Evolutionary conservation across 2,329 filamentous ascomycete species (phyloP), one percentile per base, ranked within the genome.

Genomic region (Apiospora kogelbergensis): DNA sequence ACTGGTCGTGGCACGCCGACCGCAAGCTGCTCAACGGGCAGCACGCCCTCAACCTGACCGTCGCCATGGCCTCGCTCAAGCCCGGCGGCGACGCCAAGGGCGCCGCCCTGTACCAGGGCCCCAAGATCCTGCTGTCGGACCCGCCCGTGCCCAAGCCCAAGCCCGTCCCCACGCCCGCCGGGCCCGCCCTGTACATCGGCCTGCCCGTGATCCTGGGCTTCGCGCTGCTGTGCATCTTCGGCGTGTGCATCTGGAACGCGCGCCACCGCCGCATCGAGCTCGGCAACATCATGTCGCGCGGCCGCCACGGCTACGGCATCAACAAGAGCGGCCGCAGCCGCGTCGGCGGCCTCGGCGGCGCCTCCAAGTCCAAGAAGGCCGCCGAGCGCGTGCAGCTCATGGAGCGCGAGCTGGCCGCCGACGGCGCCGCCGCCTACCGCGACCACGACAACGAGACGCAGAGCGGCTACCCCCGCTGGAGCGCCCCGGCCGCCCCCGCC

Each of bases 171-270:
- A 41, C 77, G 6, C 80, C 82, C 20, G 74, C 76, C 37, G 78
- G 82, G 65, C 72, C 80, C 11, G 84, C 82, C 37, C 79, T 89
- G 60, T 81, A 82, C 74, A 86, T 90, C 72, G 87, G 83, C 17
- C 80, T 89, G 6, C 87, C 87, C 22, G 78, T 81, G 67, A 79
- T 86, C 24, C 77, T 87, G n/a, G 84, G 82, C 65, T 80, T 84
- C 74, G 78, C 87, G 67, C 64, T 80, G 53, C 70, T 88, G 65
- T 79, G 86, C 71, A 70, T 88, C 73, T 57, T 90, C 79, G 81
- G 90, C 78, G 76, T 89, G 78, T 82, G 85, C 80, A 67, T 90
- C 81, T 88, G 83, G 82, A 87, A 88, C 78, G 80, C 82, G 68
- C 81, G 84, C 73, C 78, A 81, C n/a, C 83, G 87, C 68, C 76